Conservation (phyloP, 2,329 filamentous ascomycete species). For the Apiospora pterosperma region DNA sequence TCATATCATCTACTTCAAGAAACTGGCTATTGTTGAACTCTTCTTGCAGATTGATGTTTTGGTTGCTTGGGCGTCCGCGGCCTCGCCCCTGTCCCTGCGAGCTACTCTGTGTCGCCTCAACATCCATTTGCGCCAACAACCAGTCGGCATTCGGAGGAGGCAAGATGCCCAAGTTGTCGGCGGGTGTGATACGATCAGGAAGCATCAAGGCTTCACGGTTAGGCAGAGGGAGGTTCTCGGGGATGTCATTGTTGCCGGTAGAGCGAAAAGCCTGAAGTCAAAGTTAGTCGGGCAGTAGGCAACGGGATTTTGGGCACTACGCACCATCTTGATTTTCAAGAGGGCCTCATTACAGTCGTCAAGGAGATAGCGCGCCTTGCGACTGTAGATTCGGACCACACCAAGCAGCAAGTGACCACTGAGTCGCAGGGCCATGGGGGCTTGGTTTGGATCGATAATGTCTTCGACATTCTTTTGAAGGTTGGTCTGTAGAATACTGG, state of each 20-base stretch:
- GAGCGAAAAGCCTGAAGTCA: constrained; percentile 78
- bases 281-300: constrained; percentile 27
- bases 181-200: constrained; percentile 88
- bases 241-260: constrained; percentile 90
- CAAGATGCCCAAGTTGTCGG: constrained; percentile 73
- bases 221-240: constrained; percentile 74
- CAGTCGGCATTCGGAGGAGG: constrained; percentile 87
- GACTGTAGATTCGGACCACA: constrained; percentile 95
- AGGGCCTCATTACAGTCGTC: constrained; percentile 98
- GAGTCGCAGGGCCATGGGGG: constrained; percentile 89
- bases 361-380: constrained; percentile 92
- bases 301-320: constrained; percentile 16
- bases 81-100: constrained; percentile 50
- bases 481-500: constrained; percentile 90
- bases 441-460: constrained; percentile 89
- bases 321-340: constrained; percentile 97
- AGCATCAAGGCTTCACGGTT: constrained; percentile 85
- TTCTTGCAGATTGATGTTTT: constrained; percentile 67
- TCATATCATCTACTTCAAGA: constrained; percentile 61
- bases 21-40: constrained; percentile 77
- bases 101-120: constrained; percentile 49
- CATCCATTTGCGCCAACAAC: constrained; percentile 70
- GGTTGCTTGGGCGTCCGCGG: constrained; percentile 42
- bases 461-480: constrained; percentile 92
- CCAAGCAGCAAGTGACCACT: constrained; percentile 92